Base-by-base conservation (phyloP, 139 green algal species). In the Volvox africanus region DNA sequence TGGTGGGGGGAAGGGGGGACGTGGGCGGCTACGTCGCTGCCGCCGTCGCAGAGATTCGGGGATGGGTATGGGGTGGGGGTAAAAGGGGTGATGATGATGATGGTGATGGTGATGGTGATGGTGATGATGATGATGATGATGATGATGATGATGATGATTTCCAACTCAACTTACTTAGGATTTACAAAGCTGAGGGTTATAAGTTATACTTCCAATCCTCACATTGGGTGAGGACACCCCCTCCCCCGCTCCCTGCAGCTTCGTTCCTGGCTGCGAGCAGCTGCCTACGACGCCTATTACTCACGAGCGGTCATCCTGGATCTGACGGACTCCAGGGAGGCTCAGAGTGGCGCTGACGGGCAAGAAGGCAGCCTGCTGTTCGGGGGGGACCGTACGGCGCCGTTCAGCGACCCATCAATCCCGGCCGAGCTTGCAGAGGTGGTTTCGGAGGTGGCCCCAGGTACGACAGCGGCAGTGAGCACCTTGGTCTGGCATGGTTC, bases 241-340 rank as follows among this genome's bases (percentile, higher is more conserved):
- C 16, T 30, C 71, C 71, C 14, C 71, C 71, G 26, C 32, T 2
- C 26, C 24, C 17, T 35, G 20, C 71, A 89, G 78, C 22, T 73
- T 22, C 84, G 83, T 19, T 6, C 30, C 3, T 93, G 90, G 90
- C 65, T 93, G 20, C 84, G 90, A 13, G 22, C 69, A 44, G 87
- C 83, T 37, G 83, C 84, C 22, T 93, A 90, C 62, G n/a, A 24
- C 37, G 71, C 61, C 36, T 93, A 90, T 36, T 33, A 61, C 32
- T 16, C 44, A 26, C 85, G 61, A 50, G 85, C 73, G 2, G 44
- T 13, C 20, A 62, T 90, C 55, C 37, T 30, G n/a, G 86, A 90
- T 68, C 61, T 90, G 50, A 44, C 75, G 30, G 78, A 84, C 36
- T 35, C 9, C 78, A 44, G 76, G 76, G 20, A n/a, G 68, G 84